Evolutionary conservation across 2,329 filamentous ascomycete species (phyloP).

Genomic region (Trichoderma aggressivum): DNA sequence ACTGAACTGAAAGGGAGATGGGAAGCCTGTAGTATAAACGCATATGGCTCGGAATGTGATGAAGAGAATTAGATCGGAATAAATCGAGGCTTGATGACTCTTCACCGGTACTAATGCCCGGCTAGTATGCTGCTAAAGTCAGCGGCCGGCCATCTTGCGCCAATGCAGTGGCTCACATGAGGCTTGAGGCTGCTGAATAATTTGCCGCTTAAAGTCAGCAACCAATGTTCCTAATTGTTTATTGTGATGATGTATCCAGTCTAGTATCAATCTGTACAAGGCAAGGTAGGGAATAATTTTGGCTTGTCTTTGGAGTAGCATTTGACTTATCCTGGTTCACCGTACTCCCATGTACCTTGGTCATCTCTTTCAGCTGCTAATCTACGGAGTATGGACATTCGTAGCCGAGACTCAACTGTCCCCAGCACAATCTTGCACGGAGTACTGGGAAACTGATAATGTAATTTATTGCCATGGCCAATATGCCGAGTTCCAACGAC

Average conservation of each 20-base stretch:
- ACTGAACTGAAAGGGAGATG: not conserved
- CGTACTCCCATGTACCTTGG: not conserved
- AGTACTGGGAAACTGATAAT: not conserved
- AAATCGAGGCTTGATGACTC: slow-evolving; percentile 1
- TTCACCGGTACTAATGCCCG: not conserved
- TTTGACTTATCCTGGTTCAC: not conserved
- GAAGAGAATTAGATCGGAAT: not conserved
- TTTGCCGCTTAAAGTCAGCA: not conserved
- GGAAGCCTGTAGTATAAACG: not conserved
- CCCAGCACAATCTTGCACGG: not conserved
- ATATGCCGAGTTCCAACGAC: not conserved
- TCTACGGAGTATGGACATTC: not conserved
- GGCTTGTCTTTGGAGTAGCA: not conserved
- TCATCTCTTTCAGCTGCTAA: not conserved
- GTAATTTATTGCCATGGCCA: not conserved
- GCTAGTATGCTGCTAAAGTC: not conserved
- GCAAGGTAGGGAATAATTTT: not conserved
- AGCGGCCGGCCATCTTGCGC: not conserved
- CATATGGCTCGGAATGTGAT: not conserved
- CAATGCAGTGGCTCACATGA: not conserved
- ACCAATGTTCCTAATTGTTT: not conserved
- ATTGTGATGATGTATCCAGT: not conserved
- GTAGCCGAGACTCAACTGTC: not conserved
- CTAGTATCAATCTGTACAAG: not conserved
- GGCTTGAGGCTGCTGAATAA: not conserved